A percentile compares a stretch with the other conserved stretches of the same genome.
These are phyloP conservation scores for Acacia melanoxylon DNA, from an alignment of 306 rosid genomes.

Conservation along the genomic window DNA sequence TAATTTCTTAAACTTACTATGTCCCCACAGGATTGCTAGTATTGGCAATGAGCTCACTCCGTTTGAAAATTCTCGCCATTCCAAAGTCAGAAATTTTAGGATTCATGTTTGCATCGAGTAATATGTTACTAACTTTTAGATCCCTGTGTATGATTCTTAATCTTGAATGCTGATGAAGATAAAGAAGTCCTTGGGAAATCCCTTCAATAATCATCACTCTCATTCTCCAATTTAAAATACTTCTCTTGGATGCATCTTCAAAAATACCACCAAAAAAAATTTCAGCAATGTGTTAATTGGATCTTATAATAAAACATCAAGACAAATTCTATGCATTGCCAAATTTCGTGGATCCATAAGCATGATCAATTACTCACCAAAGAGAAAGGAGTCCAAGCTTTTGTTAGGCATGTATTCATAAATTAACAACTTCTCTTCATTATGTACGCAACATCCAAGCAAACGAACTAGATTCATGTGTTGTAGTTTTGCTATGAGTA, in stretches of 20 bases:
- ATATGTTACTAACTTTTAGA: not conserved
- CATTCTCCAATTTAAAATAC: constrained; percentile 2
- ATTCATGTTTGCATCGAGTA: constrained; percentile 26
- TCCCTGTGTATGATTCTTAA: constrained; percentile 28
- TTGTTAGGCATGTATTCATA: not conserved
- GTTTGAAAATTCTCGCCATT: constrained; percentile 27
- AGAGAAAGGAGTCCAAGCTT: not conserved
- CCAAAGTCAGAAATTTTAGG: constrained; percentile 39
- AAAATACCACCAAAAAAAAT: not conserved
- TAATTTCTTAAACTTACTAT: constrained; percentile 10
- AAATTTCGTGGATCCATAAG: too few species aligned
- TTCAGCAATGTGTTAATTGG: not conserved
- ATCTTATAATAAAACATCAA: not conserved
- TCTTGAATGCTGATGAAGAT: constrained; percentile 25
- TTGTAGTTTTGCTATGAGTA: not conserved
- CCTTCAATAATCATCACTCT: constrained; percentile 16
- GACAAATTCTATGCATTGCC: too few species aligned
- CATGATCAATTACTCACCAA: not conserved
- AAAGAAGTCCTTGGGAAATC: constrained; percentile 21
- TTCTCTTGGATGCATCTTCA: not conserved
- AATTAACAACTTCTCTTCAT: not conserved
- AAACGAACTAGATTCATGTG: not conserved
- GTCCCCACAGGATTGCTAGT: constrained; percentile 34
- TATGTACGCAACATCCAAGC: not conserved
- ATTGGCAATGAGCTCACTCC: not conserved